Evolutionary conservation across 352 stramenopile species (phyloP).

Genomic region (Hyaloperonospora arabidopsidis): DNA sequence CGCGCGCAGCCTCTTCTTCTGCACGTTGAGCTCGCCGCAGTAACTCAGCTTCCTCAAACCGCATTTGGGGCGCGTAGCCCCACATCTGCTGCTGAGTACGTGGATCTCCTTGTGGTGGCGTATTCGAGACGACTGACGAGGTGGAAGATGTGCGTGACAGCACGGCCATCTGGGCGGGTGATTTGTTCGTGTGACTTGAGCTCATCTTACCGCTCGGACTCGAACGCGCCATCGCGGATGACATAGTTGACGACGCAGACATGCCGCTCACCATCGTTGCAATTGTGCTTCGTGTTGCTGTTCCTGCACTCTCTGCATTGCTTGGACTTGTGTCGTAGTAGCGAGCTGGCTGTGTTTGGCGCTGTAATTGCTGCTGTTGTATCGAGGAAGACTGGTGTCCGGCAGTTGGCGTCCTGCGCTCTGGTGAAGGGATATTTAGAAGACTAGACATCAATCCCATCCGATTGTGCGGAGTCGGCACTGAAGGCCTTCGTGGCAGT

Average conservation of each 20-base stretch:
- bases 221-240: conserved; percentile 16
- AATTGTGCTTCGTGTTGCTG: conserved; percentile 17
- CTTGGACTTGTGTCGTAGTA: conserved; percentile 32
- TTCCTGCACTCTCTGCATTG: conserved; percentile 10
- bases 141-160: conserved; percentile 29
- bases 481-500: conserved; percentile 31
- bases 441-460: conserved; percentile 77
- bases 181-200: conserved; percentile 16
- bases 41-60: conserved; percentile 70
- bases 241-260: conserved; percentile 26
- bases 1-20: conserved; percentile 73
- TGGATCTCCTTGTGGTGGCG: conserved; percentile 17
- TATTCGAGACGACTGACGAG: conserved; percentile 27
- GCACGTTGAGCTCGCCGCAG: conserved; percentile 57
- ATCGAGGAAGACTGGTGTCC: conserved; percentile 40
- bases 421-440: conserved; percentile 65
- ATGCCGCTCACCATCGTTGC: conserved; percentile 27
- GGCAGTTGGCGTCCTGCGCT: conserved; percentile 31
- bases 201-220: conserved; percentile 22
- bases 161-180: conserved; percentile 28
- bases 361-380: conserved; percentile 29
- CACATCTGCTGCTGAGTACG: conserved; percentile 57
- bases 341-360: conserved; percentile 26
- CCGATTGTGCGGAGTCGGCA: conserved; percentile 28
- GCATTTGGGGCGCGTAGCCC: conserved; percentile 60